Percentiles rank a stretch among this genome's conserved stretches.
Conservation (phyloP, 768 basidiomycete species). For the Melanogaster broomeanus region DNA sequence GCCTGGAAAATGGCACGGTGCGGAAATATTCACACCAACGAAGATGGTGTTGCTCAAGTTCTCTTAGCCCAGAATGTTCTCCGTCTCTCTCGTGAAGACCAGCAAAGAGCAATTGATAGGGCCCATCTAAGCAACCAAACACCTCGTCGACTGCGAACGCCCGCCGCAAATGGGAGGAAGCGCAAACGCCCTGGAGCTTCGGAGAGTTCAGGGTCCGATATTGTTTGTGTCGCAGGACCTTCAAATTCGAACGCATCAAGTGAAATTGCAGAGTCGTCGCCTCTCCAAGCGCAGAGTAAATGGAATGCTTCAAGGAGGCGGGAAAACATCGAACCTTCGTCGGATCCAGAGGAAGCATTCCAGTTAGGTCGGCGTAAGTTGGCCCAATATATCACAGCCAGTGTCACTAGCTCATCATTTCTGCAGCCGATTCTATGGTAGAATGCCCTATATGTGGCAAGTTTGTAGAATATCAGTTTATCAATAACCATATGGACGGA, state of each 20-base stretch:
- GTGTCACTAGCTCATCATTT: conserved; percentile 2
- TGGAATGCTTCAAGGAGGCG: conserved; percentile 16
- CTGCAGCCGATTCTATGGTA: conserved; percentile 40
- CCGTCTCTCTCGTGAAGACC: conserved; percentile 39
- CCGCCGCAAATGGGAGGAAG: conserved; percentile 33
- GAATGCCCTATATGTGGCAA: conserved; percentile 64
- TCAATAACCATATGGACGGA: conserved; percentile 69
- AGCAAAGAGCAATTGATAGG: conserved; percentile 11
- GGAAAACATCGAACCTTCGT: conserved; percentile 24
- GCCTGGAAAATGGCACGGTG: conserved; percentile 77
- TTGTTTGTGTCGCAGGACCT: conserved; percentile 31
- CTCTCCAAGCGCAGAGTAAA: conserved; percentile 18
- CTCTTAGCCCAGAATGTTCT: conserved; percentile 46
- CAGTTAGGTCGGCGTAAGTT: conserved; percentile 15
- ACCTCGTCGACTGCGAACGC: conserved; percentile 16
- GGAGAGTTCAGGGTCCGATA: conserved; percentile 26
- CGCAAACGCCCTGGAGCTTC: conserved; percentile 31
- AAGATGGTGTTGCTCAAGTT: not conserved
- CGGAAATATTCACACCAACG: conserved; percentile 10
- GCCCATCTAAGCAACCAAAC: conserved; percentile 9
- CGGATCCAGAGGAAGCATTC: conserved; percentile 35
- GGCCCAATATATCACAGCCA: not conserved
- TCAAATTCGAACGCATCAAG: conserved; percentile 27
- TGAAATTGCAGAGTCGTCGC: conserved; percentile 23
- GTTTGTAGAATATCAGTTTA: conserved; percentile 43